These are phyloP conservation scores for Cyanodermella asteris DNA, from an alignment of 2,329 filamentous ascomycete species.

Conservation along the genomic window DNA sequence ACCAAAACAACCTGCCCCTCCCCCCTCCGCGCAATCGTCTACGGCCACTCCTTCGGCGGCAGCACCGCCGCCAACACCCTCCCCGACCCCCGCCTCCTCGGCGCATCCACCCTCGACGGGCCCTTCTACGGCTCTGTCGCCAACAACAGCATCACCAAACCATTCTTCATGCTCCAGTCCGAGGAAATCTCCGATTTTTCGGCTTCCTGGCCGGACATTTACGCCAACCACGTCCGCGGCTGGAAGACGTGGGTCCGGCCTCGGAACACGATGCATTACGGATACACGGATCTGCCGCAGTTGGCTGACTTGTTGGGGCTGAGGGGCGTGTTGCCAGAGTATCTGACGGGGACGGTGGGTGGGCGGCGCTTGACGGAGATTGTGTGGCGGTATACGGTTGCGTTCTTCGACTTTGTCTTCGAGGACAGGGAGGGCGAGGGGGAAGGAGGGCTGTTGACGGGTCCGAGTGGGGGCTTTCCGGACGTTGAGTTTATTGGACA, in stretches of 20 bases:
- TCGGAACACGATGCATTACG: too few relatives aligned
- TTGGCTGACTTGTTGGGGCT: too few relatives aligned
- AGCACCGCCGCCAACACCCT: constrained; percentile 77
- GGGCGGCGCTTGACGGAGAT: constrained; percentile 39
- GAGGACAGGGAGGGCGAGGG: background rate
- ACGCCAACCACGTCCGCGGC: too few relatives aligned
- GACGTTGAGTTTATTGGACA: background rate
- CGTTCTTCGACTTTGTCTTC: too few relatives aligned
- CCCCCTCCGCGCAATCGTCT: constrained; percentile 71
- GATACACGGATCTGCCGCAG: too few relatives aligned
- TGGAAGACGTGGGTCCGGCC: too few relatives aligned
- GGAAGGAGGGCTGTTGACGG: background rate
- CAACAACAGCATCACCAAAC: too few relatives aligned
- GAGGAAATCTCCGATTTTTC: too few relatives aligned
- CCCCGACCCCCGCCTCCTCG: constrained; percentile 83
- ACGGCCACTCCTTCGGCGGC: constrained; percentile 78
- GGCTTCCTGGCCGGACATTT: too few relatives aligned
- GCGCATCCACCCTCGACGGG: constrained; percentile 68
- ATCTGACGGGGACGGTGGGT: constrained; percentile 58
- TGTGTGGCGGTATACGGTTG: constrained; percentile 19
- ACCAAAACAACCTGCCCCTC: constrained; percentile 37
- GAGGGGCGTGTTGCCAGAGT: too few relatives aligned
- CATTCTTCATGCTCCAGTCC: too few relatives aligned
- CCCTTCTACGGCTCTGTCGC: too few relatives aligned
- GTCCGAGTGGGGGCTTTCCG: background rate